Evolutionary conservation across 169 alveolate species (phyloP), one percentile per base, ranked within the genome.

Genomic region (Eimeria necatrix): DNA sequence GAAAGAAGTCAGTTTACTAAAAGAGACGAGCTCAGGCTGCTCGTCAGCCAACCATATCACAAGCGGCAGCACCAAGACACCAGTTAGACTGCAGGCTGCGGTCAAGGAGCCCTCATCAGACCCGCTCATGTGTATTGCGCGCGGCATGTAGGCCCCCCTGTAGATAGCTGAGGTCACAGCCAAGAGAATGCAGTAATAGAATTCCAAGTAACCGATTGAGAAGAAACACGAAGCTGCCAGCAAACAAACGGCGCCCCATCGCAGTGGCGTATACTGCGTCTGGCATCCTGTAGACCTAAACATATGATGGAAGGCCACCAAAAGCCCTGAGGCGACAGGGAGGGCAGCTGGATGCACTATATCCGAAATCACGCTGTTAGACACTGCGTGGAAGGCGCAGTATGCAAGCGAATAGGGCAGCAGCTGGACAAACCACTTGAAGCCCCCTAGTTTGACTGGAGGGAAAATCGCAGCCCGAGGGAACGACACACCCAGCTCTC

Each of bases 361-460:
- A 3, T 53, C 84, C 8, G 86, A 60, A 6, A 68, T 56, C 46
- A 85, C 81, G 74, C n/a, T 60, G 76, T 92, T 92, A 60, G 85
- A 64, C 18, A 32, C 71, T 18, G 68, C 71, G 49, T 56, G 76
- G 49, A 92, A 81, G 12, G 88, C 86, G 52, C 91, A 81, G 92
- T 92, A 92, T 18, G 93, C 86, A 85, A 92, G 46, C 49, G 95
- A 92, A 24, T 80, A 92, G 32, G 95, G 95, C 64, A 92, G 93
- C 24, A 61, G 86, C 81, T 56, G 92, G 78, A 92, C 71, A 24
- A 78, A 53, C 71, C 60, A 48, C 41, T 81, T 70, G 32, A 61
- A 32, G 49, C 56, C 53, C 52, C 73, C 74, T 24, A 41, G 49
- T 26, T 24, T n/a, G 64, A 81, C 73, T 18, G 85, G 73, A 4